Evolutionary conservation across 2,329 filamentous ascomycete species (phyloP), one percentile per base, ranked within the genome.

Genomic region (Fusarium pseudoanthophilum): DNA sequence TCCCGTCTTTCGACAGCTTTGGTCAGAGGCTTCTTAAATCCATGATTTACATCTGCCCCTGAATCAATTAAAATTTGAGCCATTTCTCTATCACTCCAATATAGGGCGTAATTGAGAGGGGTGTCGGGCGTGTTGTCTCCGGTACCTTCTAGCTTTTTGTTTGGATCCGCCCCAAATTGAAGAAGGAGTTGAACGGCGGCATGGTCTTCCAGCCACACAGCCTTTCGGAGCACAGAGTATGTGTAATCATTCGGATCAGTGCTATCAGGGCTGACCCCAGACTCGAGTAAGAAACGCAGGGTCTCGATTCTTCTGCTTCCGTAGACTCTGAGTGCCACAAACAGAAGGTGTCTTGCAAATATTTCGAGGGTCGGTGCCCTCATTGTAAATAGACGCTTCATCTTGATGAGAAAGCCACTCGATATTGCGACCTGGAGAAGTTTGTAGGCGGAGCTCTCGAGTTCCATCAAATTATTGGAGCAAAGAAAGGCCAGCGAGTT

Each of bases 1-100:
- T 82, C 74, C 4, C 76, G 74, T 1, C 56, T 58, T n/a, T 0
- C 1, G 9, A 14, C 6, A 21, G 58, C 46, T 0, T 4, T 7
- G 0, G 18, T 1, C 4, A 60, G 8, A 4, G 20, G 46, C 5
- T 30, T 20, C 2, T 0, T 2, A 5, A 0, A 4, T 0, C 16
- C 28, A 4, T 1, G 3, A 5, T 60, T 24, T 0, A 43, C 11
- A 6, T 60, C 7, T 46, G 39, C 46, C 5, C 46, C 32, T 7
- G 5, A 10, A 0, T 53, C 11, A 1, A 60, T 53, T 9, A 64
- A 9, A 6, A 26, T 3, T 2, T 21, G 8, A 2, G n/a, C 39
- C 2, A 60, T 39, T 18, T 18, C 28, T 4, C 28, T 28, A 28
- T 28, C 7, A 28, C 28, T 6, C 28, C 28, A 28, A 5, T 28